A percentile compares a stretch with the other conserved stretches of the same genome.
These are phyloP conservation scores for Porphyrellus cyaneotinctus DNA, from an alignment of 768 basidiomycete genomes.

Conservation along the genomic window DNA sequence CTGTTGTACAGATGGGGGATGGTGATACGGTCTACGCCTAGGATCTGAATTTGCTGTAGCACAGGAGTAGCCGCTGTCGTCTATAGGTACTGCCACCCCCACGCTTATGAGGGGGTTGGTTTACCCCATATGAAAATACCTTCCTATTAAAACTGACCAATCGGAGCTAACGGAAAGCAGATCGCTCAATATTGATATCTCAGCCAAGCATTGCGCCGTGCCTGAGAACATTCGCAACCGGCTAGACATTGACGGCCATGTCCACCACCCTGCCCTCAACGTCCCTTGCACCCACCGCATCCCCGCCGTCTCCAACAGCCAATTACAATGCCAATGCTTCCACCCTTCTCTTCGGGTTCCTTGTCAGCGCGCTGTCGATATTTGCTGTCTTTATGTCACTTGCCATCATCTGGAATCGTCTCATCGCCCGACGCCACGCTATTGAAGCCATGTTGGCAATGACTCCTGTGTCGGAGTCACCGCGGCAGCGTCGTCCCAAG, in stretches of 20 bases:
- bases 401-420: constrained; percentile 32
- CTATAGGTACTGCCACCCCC: neutral
- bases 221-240: constrained; percentile 15
- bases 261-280: constrained; percentile 15
- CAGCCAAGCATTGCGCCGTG: neutral
- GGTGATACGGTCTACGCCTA: constrained; percentile 15
- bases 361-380: constrained; percentile 28
- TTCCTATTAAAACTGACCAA: constrained; percentile 9
- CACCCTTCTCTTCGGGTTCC: constrained; percentile 30
- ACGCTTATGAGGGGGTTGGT: neutral
- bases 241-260: constrained; percentile 16
- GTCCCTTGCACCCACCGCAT: neutral
- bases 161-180: constrained; percentile 6
- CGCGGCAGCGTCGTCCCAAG: constrained; percentile 13
- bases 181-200: neutral
- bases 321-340: constrained; percentile 14
- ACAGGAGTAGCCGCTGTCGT: neutral
- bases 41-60: neutral
- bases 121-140: constrained; percentile 1
- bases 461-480: neutral
- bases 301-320: constrained; percentile 6
- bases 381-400: constrained; percentile 30
- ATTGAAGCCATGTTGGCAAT: constrained; percentile 23
- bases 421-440: constrained; percentile 25
- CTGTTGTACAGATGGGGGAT: constrained; percentile 19